Conservation (phyloP, 108 stramenopile species). For the Pseudonitzschia pungens region DNA sequence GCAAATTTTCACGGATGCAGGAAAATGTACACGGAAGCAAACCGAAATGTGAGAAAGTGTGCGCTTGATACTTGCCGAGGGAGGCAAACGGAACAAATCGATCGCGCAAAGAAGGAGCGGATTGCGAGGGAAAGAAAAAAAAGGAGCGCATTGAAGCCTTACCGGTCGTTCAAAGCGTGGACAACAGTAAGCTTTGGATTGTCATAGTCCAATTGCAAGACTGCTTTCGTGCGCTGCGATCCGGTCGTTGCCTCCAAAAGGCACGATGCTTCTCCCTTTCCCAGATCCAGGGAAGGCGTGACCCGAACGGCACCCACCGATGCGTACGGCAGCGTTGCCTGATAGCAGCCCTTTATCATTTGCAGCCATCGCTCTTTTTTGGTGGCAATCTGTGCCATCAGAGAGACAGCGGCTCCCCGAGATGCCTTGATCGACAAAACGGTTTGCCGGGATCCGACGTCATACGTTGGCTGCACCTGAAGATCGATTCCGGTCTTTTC, state of each 20-base stretch:
- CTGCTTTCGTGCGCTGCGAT: constrained; percentile 45
- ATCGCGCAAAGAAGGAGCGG: too few relatives aligned
- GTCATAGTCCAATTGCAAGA: constrained; percentile 43
- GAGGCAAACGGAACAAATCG: too few relatives aligned
- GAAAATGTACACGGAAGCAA: background rate
- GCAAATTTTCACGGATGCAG: background rate
- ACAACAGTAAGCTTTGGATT: constrained; percentile 52
- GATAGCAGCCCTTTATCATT: constrained; percentile 24
- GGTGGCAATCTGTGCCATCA: constrained; percentile 24
- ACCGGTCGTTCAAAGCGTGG: constrained; percentile 49
- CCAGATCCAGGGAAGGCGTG: constrained; percentile 39
- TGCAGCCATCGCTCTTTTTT: constrained; percentile 21
- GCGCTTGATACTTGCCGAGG: too few relatives aligned
- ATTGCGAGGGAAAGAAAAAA: background rate
- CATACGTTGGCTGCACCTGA: constrained; percentile 34
- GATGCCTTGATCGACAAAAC: constrained; percentile 21
- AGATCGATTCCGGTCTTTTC: constrained; percentile 23
- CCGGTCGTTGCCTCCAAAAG: constrained; percentile 44
- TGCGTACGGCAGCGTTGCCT: constrained; percentile 23
- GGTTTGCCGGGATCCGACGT: constrained; percentile 19
- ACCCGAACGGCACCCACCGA: constrained; percentile 35
- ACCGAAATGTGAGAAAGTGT: too few relatives aligned
- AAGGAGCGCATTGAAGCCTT: constrained; percentile 1
- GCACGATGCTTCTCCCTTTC: constrained; percentile 24
- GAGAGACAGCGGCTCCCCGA: constrained; percentile 26